A percentile compares a stretch with the other conserved stretches of the same genome.
Evolutionary conservation across 345 rosid species (phyloP).

Genomic region (Corymbia maculata): DNA sequence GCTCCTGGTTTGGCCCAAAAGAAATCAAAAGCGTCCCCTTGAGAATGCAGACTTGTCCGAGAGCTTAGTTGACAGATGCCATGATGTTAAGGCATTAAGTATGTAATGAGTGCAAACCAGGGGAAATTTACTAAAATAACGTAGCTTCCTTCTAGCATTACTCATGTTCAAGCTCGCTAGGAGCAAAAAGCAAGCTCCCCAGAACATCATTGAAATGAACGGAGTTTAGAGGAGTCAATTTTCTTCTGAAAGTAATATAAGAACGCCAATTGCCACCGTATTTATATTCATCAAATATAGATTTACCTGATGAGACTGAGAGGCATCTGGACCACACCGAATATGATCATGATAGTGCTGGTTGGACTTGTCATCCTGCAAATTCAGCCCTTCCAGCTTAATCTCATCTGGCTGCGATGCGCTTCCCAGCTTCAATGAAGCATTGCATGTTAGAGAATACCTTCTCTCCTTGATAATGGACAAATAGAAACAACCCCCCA

Average conservation of each 20-base stretch:
- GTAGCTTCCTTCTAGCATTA: background rate
- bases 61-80: background rate
- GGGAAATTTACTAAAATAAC: background rate
- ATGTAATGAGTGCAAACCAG: background rate
- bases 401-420: conserved; percentile 15
- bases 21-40: background rate
- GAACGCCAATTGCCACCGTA: background rate
- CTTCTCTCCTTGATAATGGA: background rate
- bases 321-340: conserved; percentile 12
- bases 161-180: background rate
- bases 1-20: background rate
- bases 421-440: conserved; percentile 23
- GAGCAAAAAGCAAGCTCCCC: background rate
- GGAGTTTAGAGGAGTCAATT: background rate
- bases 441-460: conserved; percentile 1
- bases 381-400: background rate
- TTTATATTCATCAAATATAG: background rate
- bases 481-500: background rate
- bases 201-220: background rate
- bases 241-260: background rate
- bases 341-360: background rate
- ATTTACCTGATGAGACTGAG: background rate
- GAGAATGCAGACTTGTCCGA: background rate
- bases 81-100: background rate
- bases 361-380: background rate